phyloP scores from a whole-genome alignment of 768 basidiomycete genomes.

The Paxillus ammoniavirescens region DNA sequence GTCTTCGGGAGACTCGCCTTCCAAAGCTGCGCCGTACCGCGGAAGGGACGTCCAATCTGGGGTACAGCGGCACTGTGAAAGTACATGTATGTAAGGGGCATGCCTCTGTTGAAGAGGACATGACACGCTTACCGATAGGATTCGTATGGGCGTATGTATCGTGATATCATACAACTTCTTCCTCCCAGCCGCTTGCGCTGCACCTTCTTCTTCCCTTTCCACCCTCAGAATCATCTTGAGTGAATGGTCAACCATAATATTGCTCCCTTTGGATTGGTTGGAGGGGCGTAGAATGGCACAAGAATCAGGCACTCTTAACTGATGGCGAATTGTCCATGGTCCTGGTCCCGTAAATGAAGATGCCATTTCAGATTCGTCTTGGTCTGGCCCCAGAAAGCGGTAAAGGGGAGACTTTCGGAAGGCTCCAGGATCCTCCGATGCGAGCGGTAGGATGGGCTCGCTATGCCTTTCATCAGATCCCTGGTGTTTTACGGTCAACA shows the following conservation, averaged over 20 bases:
- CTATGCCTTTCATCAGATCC: constrained; percentile 43
- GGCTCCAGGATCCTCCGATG: constrained; percentile 63
- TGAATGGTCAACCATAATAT: constrained; percentile 71
- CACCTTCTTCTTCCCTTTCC: constrained; percentile 68
- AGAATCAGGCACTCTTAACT: constrained; percentile 65
- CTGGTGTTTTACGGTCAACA: constrained; percentile 58
- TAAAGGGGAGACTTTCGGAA: constrained; percentile 67
- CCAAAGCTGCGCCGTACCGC: constrained; percentile 53
- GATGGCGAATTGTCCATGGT: constrained; percentile 80
- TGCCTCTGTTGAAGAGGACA: neutral
- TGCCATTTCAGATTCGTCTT: constrained; percentile 54
- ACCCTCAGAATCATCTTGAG: constrained; percentile 84
- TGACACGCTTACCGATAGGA: constrained; percentile 69
- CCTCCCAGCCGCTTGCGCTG: constrained; percentile 68
- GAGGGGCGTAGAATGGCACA: constrained; percentile 69
- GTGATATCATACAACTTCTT: constrained; percentile 86
- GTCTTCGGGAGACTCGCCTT: constrained; percentile 3
- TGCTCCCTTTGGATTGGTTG: constrained; percentile 56
- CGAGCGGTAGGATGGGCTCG: constrained; percentile 73
- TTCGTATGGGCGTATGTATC: constrained; percentile 80
- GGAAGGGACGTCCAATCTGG: constrained; percentile 79
- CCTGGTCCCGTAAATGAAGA: constrained; percentile 73
- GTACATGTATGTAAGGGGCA: neutral
- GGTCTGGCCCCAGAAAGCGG: constrained; percentile 44
- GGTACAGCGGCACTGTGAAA: constrained; percentile 71